phyloP scores from a whole-genome alignment of 805 yeast genomes.

The Saccharomycopsis olivae region DNA sequence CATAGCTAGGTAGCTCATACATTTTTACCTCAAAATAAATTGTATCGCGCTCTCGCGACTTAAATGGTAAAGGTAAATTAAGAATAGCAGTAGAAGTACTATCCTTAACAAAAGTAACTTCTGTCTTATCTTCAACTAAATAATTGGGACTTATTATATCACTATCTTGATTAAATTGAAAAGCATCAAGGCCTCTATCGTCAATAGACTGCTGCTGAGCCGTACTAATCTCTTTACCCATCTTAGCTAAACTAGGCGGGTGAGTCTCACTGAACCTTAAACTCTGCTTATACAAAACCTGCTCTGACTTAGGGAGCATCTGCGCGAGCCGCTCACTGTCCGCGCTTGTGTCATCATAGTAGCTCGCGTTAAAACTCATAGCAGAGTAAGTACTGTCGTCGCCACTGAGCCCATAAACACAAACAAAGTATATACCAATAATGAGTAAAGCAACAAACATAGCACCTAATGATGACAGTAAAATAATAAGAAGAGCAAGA shows the following conservation, averaged over 20 bases:
- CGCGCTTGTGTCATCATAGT: constrained; percentile 6
- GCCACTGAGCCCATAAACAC: constrained; percentile 3
- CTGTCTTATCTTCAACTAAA: constrained; percentile 18
- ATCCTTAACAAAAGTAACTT: constrained; percentile 10
- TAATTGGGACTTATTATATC: constrained; percentile 7
- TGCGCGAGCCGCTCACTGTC: constrained; percentile 11
- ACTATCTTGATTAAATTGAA: constrained; percentile 12
- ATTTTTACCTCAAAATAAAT: constrained; percentile 60
- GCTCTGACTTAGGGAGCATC: constrained; percentile 2
- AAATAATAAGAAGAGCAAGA: constrained; percentile 10
- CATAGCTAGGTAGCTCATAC: constrained; percentile 27
- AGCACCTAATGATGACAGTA: constrained; percentile 13
- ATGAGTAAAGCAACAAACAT: constrained; percentile 11
- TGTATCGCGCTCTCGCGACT: constrained; percentile 27
- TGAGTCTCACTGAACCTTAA: constrained; percentile 5
- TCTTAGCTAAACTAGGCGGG: constrained; percentile 11
- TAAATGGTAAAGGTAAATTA: constrained; percentile 16
- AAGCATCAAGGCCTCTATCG: constrained; percentile 18
- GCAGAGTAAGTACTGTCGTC: constrained; percentile 1
- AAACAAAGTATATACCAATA: constrained; percentile 16
- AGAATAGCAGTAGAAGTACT: constrained; percentile 11
- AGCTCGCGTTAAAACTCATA: constrained; percentile 1
- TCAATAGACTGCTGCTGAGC: constrained; percentile 15
- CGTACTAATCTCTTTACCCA: constrained; percentile 9
- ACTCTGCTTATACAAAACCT: constrained; percentile 1